Percentiles rank a stretch among this genome's conserved stretches.
Evolutionary conservation across 2,329 filamentous ascomycete genomes (phyloP).

Genomic region (Fusarium equiseti): DNA sequence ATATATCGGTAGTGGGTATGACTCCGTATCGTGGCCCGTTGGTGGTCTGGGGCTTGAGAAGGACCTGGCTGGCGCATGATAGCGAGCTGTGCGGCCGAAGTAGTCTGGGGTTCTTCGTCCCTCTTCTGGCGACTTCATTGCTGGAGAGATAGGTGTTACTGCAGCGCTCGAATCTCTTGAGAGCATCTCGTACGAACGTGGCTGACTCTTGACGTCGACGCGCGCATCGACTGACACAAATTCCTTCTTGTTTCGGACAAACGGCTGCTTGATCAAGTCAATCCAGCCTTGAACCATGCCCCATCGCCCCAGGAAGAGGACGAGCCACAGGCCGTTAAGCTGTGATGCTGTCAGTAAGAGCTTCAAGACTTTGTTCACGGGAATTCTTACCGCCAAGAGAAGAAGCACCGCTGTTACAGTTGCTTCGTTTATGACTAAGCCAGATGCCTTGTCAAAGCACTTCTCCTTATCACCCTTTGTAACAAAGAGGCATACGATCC

Average conservation of each 20-base stretch:
- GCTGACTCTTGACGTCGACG: constrained; percentile 69
- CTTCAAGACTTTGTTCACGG: not conserved
- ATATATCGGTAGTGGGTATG: constrained; percentile 52
- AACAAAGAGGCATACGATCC: constrained; percentile 78
- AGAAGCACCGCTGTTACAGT: constrained; percentile 86
- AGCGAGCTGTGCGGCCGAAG: constrained; percentile 66
- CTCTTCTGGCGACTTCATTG: constrained; percentile 50
- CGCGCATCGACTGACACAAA: constrained; percentile 90
- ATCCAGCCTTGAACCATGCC: constrained; percentile 90
- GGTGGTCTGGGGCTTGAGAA: constrained; percentile 68
- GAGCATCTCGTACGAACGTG: constrained; percentile 85
- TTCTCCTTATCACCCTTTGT: constrained; percentile 67
- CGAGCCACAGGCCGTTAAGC: constrained; percentile 87
- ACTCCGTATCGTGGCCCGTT: constrained; percentile 58
- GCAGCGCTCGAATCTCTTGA: constrained; percentile 66
- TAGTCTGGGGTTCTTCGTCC: constrained; percentile 66
- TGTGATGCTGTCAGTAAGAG: constrained; percentile 50
- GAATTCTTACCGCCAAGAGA: constrained; percentile 76
- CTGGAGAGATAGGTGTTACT: constrained; percentile 64
- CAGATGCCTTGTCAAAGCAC: constrained; percentile 72
- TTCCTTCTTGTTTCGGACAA: constrained; percentile 73
- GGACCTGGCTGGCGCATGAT: constrained; percentile 66
- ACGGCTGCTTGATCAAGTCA: constrained; percentile 68
- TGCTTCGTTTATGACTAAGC: constrained; percentile 77
- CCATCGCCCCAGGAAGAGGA: constrained; percentile 83